Conservation (phyloP, 495 filamentous ascomycete species). For the Penicillium coprophilum region DNA sequence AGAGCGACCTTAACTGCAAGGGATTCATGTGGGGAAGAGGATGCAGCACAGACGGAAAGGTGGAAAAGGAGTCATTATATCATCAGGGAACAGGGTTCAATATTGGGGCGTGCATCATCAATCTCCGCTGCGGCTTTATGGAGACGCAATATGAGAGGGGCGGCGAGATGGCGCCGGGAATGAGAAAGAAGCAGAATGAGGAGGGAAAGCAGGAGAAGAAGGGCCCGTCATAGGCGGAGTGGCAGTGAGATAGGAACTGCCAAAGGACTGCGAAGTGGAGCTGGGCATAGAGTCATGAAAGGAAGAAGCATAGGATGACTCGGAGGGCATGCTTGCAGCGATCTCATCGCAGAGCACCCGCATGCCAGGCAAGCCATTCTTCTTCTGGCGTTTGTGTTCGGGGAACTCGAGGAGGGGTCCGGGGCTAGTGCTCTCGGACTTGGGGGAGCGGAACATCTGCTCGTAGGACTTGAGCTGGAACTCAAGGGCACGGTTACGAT, state of each 20-base stretch:
- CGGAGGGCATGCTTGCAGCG: slow-evolving; percentile 25
- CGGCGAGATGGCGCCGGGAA: slow-evolving; percentile 31
- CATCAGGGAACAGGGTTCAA: slow-evolving; percentile 22
- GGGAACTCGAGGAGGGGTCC: slow-evolving; percentile 30
- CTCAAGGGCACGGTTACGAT: slow-evolving; percentile 42
- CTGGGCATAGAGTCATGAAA: slow-evolving; percentile 29
- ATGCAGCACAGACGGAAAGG: slow-evolving; percentile 11
- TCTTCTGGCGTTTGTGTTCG: slow-evolving; percentile 36
- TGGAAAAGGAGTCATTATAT: slow-evolving; percentile 19
- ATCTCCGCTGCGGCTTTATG: slow-evolving; percentile 17
- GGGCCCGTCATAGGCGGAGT: slow-evolving; percentile 42
- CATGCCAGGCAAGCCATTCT: slow-evolving; percentile 39
- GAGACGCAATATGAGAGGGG: slow-evolving; percentile 34
- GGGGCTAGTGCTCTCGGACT: slow-evolving; percentile 36
- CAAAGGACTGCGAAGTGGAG: slow-evolving; percentile 34
- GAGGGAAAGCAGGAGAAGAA: slow-evolving; percentile 41
- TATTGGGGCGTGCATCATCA: slow-evolving; percentile 17
- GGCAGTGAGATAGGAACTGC: slow-evolving; percentile 32
- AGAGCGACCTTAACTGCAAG: slow-evolving; percentile 22
- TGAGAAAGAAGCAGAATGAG: slow-evolving; percentile 32
- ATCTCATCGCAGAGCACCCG: slow-evolving; percentile 45
- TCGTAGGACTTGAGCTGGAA: slow-evolving; percentile 46
- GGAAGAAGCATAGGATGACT: slow-evolving; percentile 17
- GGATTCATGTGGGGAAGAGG: slow-evolving; percentile 5
- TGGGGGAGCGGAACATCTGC: slow-evolving; percentile 44